Base-by-base conservation (phyloP, 75 land plant species). In the Sequoiadendron giganteum region DNA sequence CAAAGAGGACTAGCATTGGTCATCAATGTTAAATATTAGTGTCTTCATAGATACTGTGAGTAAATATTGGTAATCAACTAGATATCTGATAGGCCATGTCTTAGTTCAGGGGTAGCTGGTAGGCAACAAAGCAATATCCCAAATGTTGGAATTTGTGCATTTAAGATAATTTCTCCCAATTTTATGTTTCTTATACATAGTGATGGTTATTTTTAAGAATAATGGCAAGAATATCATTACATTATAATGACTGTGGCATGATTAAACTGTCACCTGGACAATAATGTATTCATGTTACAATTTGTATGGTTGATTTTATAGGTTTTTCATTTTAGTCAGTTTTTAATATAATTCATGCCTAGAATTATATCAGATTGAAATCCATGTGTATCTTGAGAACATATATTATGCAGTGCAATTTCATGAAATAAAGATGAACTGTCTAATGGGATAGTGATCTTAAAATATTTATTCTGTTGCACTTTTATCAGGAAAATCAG, bases 401-500 rank as follows among this genome's bases (percentile, higher is more conserved):
- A 28, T 81, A 40, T 81, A 42, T 45, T 21, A 28, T 82, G 84
- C 52, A 5, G 9, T 40, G 5, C 5, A 5, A 19, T 36, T 38
- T 45, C 3, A 43, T 47, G 11, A 47, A 11, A 82, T 13, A n/a
- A 43, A 19, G n/a, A 11, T 8, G 3, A 43, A 47, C 28, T 0
- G 7, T 11, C 13, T 14, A 1, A 38, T 8, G n/a, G 11, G 32
- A n/a, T 68, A 6, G 39, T 13, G 21, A 21, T 70, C 40, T 70
- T 21, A 61, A 21, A 61, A 72, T 65, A 3, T 32, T 34, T 28
- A 0, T 70, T 56, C 14, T 85, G 65, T 56, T 85, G 32, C 30
- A 45, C 47, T 30, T 25, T 18, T 85, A 40, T 70, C 97, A 96
- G 98, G 94, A 88, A 43, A 96, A 94, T 36, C 88, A 85, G 75